phyloP scores from a whole-genome alignment of 768 basidiomycete genomes.

The Pleurotus sapidus region DNA sequence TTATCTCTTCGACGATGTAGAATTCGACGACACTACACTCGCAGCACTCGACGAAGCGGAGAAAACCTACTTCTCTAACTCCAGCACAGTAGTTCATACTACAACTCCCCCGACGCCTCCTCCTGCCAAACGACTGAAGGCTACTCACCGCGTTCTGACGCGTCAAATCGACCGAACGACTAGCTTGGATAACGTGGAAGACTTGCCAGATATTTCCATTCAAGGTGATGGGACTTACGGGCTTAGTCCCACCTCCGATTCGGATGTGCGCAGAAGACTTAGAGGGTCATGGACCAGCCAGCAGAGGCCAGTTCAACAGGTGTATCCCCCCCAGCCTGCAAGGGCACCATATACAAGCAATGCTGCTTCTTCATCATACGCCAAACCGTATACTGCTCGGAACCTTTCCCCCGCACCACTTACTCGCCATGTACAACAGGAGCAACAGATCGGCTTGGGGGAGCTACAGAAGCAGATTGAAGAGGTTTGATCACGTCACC shows the following conservation, averaged over 20 bases:
- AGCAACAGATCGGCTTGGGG: not conserved
- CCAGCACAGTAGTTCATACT: constrained; percentile 13
- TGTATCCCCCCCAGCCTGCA: too few relatives aligned
- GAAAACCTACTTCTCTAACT: constrained; percentile 29
- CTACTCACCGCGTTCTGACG: constrained; percentile 20
- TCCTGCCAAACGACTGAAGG: constrained; percentile 57
- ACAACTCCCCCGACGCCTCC: constrained; percentile 22
- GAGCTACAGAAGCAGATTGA: constrained; percentile 9
- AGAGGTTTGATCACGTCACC: constrained; percentile 25
- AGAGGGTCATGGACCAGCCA: too few relatives aligned
- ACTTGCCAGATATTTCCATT: constrained; percentile 65
- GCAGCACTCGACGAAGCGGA: constrained; percentile 64
- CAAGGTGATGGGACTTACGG: constrained; percentile 56
- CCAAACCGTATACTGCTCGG: constrained; percentile 3
- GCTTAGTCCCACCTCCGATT: constrained; percentile 22
- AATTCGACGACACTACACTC: constrained; percentile 59
- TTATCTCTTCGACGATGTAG: constrained; percentile 60
- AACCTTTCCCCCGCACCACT: not conserved
- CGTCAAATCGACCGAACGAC: not conserved
- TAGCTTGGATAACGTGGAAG: constrained; percentile 39
- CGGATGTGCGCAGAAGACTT: constrained; percentile 7
- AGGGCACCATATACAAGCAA: too few relatives aligned
- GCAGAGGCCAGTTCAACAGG: too few relatives aligned
- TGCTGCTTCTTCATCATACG: too few relatives aligned
- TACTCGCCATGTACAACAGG: too few relatives aligned